Conservation (phyloP, 495 filamentous ascomycete genomes). For the Collariella sp. region DNA sequence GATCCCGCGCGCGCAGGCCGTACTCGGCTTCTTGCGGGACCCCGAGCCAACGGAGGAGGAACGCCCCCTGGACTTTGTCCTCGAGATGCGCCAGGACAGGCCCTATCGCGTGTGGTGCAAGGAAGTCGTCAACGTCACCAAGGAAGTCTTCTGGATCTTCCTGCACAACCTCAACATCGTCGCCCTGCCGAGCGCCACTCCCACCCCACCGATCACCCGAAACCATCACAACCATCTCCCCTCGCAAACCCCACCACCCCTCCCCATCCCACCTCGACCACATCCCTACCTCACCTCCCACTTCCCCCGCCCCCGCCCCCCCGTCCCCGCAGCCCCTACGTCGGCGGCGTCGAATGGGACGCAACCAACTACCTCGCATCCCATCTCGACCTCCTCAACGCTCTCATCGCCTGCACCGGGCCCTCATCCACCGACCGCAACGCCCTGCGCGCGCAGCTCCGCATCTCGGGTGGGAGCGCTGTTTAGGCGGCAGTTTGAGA, state of each 20-base stretch:
- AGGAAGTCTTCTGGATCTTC: slow-evolving; percentile 99
- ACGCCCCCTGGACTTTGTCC: slow-evolving; percentile 74
- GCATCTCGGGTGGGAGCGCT: slow-evolving; percentile 87
- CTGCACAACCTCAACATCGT: slow-evolving; percentile 87
- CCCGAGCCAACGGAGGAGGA: slow-evolving; percentile 65
- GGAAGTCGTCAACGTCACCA: slow-evolving; percentile 83
- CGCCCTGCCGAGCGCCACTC: slow-evolving; percentile 40
- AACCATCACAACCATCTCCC: not conserved
- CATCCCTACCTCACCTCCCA: slow-evolving; percentile 55
- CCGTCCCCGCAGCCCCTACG: slow-evolving; percentile 93
- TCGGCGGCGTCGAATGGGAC: slow-evolving; percentile 98
- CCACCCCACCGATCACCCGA: not conserved
- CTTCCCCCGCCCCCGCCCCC: slow-evolving; percentile 81
- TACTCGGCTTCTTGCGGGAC: slow-evolving; percentile 74
- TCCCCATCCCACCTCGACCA: slow-evolving; percentile 16
- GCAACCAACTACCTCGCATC: slow-evolving; percentile 91
- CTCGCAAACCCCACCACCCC: slow-evolving; percentile 12
- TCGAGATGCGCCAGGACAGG: slow-evolving; percentile 75
- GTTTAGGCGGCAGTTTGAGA: slow-evolving; percentile 72
- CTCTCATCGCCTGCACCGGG: slow-evolving; percentile 68
- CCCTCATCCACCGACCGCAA: slow-evolving; percentile 68
- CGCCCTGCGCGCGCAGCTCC: slow-evolving; percentile 62
- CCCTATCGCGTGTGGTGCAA: slow-evolving; percentile 92
- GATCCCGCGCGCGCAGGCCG: slow-evolving; percentile 50
- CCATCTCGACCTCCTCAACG: slow-evolving; percentile 89